Evolutionary conservation across 1,284 basidiomycete species (phyloP), one percentile per base, ranked within the genome.

Genomic region (Ceratobasidium sp.): DNA sequence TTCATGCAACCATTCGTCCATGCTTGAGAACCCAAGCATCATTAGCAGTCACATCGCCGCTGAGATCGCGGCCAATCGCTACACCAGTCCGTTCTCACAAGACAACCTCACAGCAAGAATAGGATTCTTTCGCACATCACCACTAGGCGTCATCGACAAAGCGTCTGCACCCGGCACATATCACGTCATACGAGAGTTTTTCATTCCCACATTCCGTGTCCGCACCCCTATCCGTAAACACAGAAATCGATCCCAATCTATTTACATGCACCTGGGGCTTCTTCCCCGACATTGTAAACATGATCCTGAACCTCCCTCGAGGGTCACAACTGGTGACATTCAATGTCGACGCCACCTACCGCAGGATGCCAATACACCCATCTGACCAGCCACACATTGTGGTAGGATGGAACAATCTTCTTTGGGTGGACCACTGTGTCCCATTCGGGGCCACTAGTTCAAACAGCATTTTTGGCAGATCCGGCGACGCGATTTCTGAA

Each of bases 401-500:
- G 44, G 60, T 83, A 0, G 61, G 30, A 1, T 83, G 81, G 79
- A 30, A 75, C 0, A 79, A 76, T 0, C 53, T 54, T n/a, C 76
- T 81, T 1, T 79, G 77, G 36, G 77, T 83, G 9, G 81, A 83
- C 67, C 73, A 77, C 0, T 77, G 77, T 7, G 67, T 78, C 0
- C 75, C 76, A 49, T 84, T 83, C 73, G 82, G 82, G 0, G 51
- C 79, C 0, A 18, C 78, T 2, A 81, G 79, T 1, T 81, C 81
- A 51, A 77, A 78, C 0, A 81, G 82, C 0, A 78, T 83, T 0
- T 83, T 82, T 72, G 82, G 83, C 0, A 48, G 76, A 0, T 62
- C 82, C 0, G 81, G 81, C 0, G 82, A 83, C 73, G 79, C 81
- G 75, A 74, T 83, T n/a, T n/a, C n/a, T n/a, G n/a, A n/a, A n/a